Base-by-base conservation (phyloP, 2,329 filamentous ascomycete genomes). In the Myriosclerotinia scirpicola region DNA sequence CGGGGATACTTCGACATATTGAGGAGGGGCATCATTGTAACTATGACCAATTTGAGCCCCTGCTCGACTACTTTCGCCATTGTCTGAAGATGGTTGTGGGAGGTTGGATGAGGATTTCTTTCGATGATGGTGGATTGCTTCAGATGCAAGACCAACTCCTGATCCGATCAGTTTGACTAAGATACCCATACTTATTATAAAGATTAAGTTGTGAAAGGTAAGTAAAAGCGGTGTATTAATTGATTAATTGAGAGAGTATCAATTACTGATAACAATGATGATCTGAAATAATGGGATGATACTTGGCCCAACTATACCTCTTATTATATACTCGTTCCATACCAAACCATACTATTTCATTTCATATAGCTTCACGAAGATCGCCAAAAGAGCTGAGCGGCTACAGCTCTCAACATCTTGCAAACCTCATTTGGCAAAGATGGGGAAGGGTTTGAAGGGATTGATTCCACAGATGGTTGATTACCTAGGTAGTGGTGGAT, bases 141-240 rank as follows among this genome's bases (percentile, higher is more conserved):
- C 73, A 2, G 71, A 72, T 20, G 71, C 73, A 15, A 74, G 70
- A 20, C 73, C 72, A 44, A 75, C 72, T 34, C 73, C 72, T 38
- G 69, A 69, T 8, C 71, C 73, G 15, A 74, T 62, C 42, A 73
- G 67, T 52, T 67, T 70, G 26, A 73, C 67, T 44, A 74, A 54
- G 12, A 58, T 64, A n/a, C 69, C 67, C 71, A 74, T 74, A 5
- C 3, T 58, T 58, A 22, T 58, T n/a, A n/a, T n/a, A n/a, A n/a
- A 46, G 30, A 34, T 2, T 34, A 34, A 34, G 30, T 34, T 34
- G n/a, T 30, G 22, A 22, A 42, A 26, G 40, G 1, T 26, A 14
- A 54, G 36, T 17, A n/a, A 17, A 22, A 58, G 17, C 7, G n/a
- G 30, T 44, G 17, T 20, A 15, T 55, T 14, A n/a, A 22, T 17